These are phyloP conservation scores for Cyberlindnera japonica DNA, from an alignment of 805 yeast genomes.

Conservation along the genomic window DNA sequence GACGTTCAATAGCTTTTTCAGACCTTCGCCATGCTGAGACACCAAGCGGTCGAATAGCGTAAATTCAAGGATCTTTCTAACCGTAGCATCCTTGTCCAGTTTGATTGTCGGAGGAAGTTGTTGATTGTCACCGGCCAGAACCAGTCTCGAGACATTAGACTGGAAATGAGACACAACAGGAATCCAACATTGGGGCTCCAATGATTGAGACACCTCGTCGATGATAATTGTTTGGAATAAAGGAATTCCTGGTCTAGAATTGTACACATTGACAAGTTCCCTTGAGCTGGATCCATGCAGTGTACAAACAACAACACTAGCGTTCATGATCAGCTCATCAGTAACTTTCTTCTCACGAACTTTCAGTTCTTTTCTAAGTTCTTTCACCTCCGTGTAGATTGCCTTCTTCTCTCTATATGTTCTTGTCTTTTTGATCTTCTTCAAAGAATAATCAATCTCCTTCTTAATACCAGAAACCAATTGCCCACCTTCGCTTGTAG, in stretches of 20 bases:
- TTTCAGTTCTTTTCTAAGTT: slow-evolving; percentile 65
- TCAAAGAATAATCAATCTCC: slow-evolving; percentile 64
- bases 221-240: slow-evolving; percentile 79
- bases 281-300: slow-evolving; percentile 83
- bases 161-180: slow-evolving; percentile 66
- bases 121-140: slow-evolving; percentile 90
- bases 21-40: slow-evolving; percentile 39
- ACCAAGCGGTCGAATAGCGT: slow-evolving; percentile 84
- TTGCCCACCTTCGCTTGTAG: slow-evolving; percentile 52
- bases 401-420: slow-evolving; percentile 60
- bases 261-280: slow-evolving; percentile 56
- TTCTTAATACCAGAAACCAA: slow-evolving; percentile 62
- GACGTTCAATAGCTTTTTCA: slow-evolving; percentile 58
- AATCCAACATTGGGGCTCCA: slow-evolving; percentile 97
- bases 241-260: slow-evolving; percentile 26
- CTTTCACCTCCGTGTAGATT: slow-evolving; percentile 66
- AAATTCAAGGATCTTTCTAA: slow-evolving; percentile 45
- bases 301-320: slow-evolving; percentile 76
- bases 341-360: slow-evolving; percentile 62
- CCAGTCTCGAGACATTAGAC: slow-evolving; percentile 43
- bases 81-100: slow-evolving; percentile 39
- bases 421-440: slow-evolving; percentile 56
- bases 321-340: slow-evolving; percentile 49
- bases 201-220: slow-evolving; percentile 92
- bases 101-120: slow-evolving; percentile 92